phyloP scores from a whole-genome alignment of 768 basidiomycete species.

The Cantharellus anzutake region DNA sequence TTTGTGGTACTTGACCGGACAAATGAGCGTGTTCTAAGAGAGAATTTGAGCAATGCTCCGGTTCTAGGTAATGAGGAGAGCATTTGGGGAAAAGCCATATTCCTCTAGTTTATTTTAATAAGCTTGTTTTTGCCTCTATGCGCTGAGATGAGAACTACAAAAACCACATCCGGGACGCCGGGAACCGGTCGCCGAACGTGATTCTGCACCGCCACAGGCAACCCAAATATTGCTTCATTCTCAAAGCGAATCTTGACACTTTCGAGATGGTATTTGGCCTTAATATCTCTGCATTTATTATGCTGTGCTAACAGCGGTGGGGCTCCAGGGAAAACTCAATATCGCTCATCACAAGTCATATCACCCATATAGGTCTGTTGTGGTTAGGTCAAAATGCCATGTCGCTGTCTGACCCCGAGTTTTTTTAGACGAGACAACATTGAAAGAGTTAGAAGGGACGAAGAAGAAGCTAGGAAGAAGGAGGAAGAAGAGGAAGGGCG shows the following conservation, averaged over 20 bases:
- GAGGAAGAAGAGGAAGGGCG: slow-evolving; percentile 53
- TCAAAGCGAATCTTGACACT: not conserved
- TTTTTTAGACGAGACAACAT: slow-evolving; percentile 48
- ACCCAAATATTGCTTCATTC: not conserved
- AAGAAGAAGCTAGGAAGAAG: slow-evolving; percentile 52
- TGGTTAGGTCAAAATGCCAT: not conserved
- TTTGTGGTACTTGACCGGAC: too few relatives aligned
- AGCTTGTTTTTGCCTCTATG: too few relatives aligned
- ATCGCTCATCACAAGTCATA: slow-evolving; percentile 87
- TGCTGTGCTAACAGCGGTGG: too few relatives aligned
- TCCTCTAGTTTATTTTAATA: too few relatives aligned
- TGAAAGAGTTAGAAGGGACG: slow-evolving; percentile 58
- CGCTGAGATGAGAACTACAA: too few relatives aligned
- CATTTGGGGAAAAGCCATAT: too few relatives aligned
- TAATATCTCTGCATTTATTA: too few relatives aligned
- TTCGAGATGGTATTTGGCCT: not conserved
- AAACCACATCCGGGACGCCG: not conserved
- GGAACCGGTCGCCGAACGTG: not conserved
- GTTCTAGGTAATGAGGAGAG: too few relatives aligned
- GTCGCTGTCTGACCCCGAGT: not conserved
- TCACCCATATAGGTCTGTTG: slow-evolving; percentile 39
- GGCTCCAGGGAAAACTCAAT: slow-evolving; percentile 48
- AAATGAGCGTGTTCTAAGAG: too few relatives aligned
- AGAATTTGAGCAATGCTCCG: too few relatives aligned
- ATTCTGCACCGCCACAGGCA: not conserved